Percentiles rank a stretch among this genome's conserved stretches.
These are phyloP conservation scores for Entonaema liquescens DNA, from an alignment of 495 filamentous ascomycete species.

Conservation along the genomic window DNA sequence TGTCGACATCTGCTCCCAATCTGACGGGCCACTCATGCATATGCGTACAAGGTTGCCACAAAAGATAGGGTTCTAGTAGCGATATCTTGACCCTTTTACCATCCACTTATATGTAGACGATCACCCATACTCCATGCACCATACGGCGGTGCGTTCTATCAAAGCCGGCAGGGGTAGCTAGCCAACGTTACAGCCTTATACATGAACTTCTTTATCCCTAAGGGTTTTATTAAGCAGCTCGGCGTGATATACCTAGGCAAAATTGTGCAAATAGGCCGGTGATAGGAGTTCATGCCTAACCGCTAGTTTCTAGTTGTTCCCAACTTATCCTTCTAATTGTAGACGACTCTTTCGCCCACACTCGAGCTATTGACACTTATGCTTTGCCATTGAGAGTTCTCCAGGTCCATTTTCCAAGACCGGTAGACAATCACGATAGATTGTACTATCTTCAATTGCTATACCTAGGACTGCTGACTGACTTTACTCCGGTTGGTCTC, in stretches of 20 bases:
- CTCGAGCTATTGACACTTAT: neutral
- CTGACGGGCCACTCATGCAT: conserved; percentile 18
- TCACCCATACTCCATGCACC: neutral
- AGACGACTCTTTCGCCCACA: neutral
- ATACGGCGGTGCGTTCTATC: neutral
- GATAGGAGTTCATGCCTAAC: neutral
- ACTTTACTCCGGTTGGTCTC: neutral
- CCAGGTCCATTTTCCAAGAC: neutral
- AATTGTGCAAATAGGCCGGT: neutral
- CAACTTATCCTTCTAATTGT: neutral
- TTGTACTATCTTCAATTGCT: neutral
- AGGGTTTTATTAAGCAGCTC: neutral
- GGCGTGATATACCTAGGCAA: neutral
- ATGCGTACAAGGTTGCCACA: conserved; percentile 5
- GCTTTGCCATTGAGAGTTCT: neutral
- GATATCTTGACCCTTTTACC: conserved; percentile 11
- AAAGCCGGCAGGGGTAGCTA: neutral
- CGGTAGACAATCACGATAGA: neutral
- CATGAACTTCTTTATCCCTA: neutral
- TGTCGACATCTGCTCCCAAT: conserved; percentile 19
- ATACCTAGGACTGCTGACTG: neutral
- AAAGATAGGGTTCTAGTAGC: conserved; percentile 9
- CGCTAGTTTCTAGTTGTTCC: neutral
- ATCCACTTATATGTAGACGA: conserved; percentile 6
- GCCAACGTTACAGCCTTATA: neutral